Conservation (phyloP, 306 rosid genomes). For the Sphenostylis stenocarpa region DNA sequence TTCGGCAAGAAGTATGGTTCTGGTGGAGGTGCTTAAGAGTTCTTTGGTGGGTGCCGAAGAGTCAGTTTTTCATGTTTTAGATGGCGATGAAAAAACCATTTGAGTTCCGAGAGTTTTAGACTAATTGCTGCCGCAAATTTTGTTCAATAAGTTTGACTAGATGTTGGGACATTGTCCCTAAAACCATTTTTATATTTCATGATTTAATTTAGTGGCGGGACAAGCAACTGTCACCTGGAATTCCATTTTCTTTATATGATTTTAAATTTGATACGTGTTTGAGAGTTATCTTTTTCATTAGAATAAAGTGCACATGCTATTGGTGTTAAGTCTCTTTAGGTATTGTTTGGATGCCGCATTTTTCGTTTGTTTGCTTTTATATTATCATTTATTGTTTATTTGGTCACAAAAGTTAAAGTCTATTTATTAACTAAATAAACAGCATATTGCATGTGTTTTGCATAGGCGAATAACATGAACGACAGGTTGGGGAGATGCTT, state of each 20-base stretch:
- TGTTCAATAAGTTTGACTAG: slow-evolving; percentile 66
- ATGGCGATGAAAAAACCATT: slow-evolving; percentile 83
- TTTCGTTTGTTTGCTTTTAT: too few relatives aligned
- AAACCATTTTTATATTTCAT: slow-evolving; percentile 37
- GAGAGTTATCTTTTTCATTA: neutral
- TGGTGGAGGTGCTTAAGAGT: slow-evolving; percentile 63
- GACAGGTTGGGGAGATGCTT: too few relatives aligned
- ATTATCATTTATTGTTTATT: too few relatives aligned
- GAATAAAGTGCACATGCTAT: slow-evolving; percentile 1
- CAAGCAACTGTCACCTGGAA: slow-evolving; percentile 39
- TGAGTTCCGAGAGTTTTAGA: slow-evolving; percentile 49
- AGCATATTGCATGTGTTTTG: too few relatives aligned
- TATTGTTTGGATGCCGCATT: neutral
- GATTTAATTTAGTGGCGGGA: slow-evolving; percentile 51
- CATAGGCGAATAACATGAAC: too few relatives aligned
- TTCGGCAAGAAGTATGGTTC: slow-evolving; percentile 91
- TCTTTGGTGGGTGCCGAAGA: slow-evolving; percentile 59
- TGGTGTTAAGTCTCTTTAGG: neutral
- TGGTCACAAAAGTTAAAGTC: too few relatives aligned
- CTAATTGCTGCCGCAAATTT: slow-evolving; percentile 65
- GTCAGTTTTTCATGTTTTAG: slow-evolving; percentile 25
- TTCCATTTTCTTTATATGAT: slow-evolving; percentile 24
- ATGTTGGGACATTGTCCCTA: slow-evolving; percentile 61
- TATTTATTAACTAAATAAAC: too few relatives aligned
- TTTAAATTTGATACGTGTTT: slow-evolving; percentile 8